Conservation (phyloP, 2,329 filamentous ascomycete species). For the Clonostachys chloroleuca region DNA sequence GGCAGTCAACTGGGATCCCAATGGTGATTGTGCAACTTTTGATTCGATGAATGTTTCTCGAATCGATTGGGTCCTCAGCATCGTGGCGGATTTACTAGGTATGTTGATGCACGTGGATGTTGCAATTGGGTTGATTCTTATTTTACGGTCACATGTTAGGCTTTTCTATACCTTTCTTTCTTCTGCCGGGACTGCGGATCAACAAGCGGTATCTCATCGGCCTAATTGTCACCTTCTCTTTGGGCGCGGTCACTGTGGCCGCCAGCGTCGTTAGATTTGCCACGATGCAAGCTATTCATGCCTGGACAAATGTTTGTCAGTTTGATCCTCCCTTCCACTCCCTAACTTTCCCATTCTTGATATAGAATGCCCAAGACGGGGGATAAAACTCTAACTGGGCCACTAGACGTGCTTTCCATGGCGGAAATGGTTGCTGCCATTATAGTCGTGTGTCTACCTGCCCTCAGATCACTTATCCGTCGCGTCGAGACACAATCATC, state of each 20-base stretch:
- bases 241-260: conserved; percentile 9
- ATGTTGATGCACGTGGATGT: background rate
- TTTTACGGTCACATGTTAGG: conserved; percentile 2
- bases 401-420: conserved; percentile 11
- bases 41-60: conserved; percentile 16
- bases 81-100: conserved; percentile 10
- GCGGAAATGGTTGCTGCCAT: conserved; percentile 11
- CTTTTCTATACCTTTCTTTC: conserved; percentile 10
- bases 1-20: conserved; percentile 16
- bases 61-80: conserved; percentile 20
- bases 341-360: no score
- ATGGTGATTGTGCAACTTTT: conserved; percentile 14
- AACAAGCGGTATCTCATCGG: conserved; percentile 9
- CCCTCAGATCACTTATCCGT: conserved; percentile 10
- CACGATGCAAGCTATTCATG: conserved; percentile 8
- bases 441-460: conserved; percentile 10
- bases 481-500: conserved; percentile 6
- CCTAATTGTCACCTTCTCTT: conserved; percentile 7
- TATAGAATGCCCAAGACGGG: background rate
- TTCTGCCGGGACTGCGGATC: conserved; percentile 7
- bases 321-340: background rate
- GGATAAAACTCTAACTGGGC: background rate
- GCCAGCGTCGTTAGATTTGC: conserved; percentile 9
- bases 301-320: conserved; percentile 12
- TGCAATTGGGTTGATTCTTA: no score